These are phyloP conservation scores for Mortierella sp. DNA, from an alignment of 371 early-diverging fungal species.

Conservation along the genomic window DNA sequence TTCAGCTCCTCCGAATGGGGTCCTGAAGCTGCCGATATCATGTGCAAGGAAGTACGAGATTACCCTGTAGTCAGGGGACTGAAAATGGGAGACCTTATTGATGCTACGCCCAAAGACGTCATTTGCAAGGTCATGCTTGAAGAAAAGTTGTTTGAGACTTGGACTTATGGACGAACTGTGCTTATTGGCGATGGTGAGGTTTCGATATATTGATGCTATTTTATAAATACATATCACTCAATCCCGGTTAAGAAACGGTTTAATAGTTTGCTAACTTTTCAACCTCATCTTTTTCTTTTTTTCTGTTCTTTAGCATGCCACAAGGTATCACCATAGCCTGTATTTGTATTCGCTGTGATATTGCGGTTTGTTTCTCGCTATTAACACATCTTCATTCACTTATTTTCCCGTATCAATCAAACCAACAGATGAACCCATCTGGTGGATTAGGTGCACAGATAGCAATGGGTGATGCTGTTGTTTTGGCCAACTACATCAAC, in stretches of 20 bases:
- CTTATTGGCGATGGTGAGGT: constrained; percentile 22
- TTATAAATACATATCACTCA: too few species aligned
- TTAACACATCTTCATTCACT: neutral
- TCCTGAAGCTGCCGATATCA: constrained; percentile 5
- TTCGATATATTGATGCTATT: too few species aligned
- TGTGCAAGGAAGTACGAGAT: constrained; percentile 19
- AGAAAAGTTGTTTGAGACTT: constrained; percentile 30
- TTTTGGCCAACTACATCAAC: constrained; percentile 19
- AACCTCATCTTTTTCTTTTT: too few species aligned
- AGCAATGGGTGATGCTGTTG: constrained; percentile 26
- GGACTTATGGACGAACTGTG: constrained; percentile 22
- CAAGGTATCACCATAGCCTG: neutral
- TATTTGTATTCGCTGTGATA: neutral
- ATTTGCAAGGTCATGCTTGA: constrained; percentile 31
- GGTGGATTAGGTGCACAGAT: constrained; percentile 19
- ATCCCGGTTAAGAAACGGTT: too few species aligned
- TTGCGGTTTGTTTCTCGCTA: neutral
- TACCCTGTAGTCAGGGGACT: constrained; percentile 1
- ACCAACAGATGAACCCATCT: constrained; percentile 8
- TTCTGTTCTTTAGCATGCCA: constrained; percentile 2
- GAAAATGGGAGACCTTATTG: constrained; percentile 15
- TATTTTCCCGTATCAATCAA: neutral
- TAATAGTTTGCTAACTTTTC: too few species aligned
- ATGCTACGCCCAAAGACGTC: constrained; percentile 12
- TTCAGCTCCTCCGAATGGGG: constrained; percentile 37